Evolutionary conservation across 148 eudicot genomes (phyloP), one percentile per base, ranked within the genome.

Genomic region (Rhododendron williamsianum): DNA sequence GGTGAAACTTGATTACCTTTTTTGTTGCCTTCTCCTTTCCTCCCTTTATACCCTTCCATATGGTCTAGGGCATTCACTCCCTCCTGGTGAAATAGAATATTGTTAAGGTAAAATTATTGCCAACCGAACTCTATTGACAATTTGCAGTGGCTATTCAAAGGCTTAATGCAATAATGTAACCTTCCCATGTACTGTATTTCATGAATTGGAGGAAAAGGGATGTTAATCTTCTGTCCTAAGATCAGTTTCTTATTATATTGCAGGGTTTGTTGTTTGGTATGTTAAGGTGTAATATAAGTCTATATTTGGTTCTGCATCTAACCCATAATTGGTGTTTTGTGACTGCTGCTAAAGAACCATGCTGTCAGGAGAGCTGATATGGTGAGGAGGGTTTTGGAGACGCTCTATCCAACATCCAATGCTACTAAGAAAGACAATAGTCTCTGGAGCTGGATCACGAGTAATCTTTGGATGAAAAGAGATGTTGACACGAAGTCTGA

Each of bases 361-460:
- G 98, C 98, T 84, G 90, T 97, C 87, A 85, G 99, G 91, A 94
- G 90, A 90, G 99, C 99, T 90, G 94, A 97, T 88, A 82, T 97
- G 93, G 91, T 91, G 90, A 90, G 84, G 67, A 93, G 96, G 89
- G 92, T 92, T 81, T 83, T 97, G 81, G 98, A 94, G 88, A 97
- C 99, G 33, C 49, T 94, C 30, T 87, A 94, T 88, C 96, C 98
- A 76, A 67, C 81, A 33, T 27, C 30, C 82, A 90, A 72, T 82
- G 88, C 58, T 85, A 71, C 85, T 69, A 91, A 91, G 88, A 91
- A 63, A 76, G 86, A 76, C 65, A 81, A 81, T 80, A 91, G 94
- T 78, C 36, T 94, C 38, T 94, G 93, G 96, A 86, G 91, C 52
- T 90, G 99, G 98, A 86, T 95, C 58, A 38, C 87, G 87, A 89